Evolutionary conservation across 768 basidiomycete species (phyloP).

Genomic region (Termitomyces bulborhizus): DNA sequence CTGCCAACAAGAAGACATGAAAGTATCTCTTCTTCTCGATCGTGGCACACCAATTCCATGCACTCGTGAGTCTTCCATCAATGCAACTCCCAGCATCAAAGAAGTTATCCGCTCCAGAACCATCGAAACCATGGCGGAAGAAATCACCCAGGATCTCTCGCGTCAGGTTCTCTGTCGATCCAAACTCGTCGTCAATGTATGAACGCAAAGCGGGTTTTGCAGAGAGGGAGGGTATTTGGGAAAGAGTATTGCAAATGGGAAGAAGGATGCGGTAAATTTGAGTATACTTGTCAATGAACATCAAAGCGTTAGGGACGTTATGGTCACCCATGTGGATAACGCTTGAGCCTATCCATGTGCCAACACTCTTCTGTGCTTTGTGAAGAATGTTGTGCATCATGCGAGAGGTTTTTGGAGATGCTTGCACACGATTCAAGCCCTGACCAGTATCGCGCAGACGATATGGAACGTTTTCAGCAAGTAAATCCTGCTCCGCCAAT

Average conservation of each 20-base stretch:
- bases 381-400: conserved; percentile 87
- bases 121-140: conserved; percentile 85
- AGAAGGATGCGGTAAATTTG: conserved; percentile 88
- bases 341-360: conserved; percentile 79
- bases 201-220: conserved; percentile 64
- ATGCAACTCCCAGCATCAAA: conserved; percentile 85
- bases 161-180: conserved; percentile 61
- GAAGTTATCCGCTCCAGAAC: conserved; percentile 88
- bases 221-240: conserved; percentile 60
- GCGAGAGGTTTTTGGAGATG: conserved; percentile 81
- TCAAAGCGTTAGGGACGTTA: conserved; percentile 76
- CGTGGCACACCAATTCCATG: conserved; percentile 88
- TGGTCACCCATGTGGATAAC: conserved; percentile 91
- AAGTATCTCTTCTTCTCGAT: conserved; percentile 87
- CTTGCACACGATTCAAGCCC: conserved; percentile 85
- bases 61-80: conserved; percentile 81
- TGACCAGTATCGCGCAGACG: conserved; percentile 86
- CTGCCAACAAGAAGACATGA: conserved; percentile 69
- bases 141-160: conserved; percentile 77
- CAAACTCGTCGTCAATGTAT: conserved; percentile 81
- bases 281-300: conserved; percentile 92
- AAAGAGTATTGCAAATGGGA: conserved; percentile 78
- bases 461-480: conserved; percentile 70
- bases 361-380: conserved; percentile 76
- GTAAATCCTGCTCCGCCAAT: conserved; percentile 72